Base-by-base conservation (phyloP, 352 stramenopile species). In the Globisporangium nunn region DNA sequence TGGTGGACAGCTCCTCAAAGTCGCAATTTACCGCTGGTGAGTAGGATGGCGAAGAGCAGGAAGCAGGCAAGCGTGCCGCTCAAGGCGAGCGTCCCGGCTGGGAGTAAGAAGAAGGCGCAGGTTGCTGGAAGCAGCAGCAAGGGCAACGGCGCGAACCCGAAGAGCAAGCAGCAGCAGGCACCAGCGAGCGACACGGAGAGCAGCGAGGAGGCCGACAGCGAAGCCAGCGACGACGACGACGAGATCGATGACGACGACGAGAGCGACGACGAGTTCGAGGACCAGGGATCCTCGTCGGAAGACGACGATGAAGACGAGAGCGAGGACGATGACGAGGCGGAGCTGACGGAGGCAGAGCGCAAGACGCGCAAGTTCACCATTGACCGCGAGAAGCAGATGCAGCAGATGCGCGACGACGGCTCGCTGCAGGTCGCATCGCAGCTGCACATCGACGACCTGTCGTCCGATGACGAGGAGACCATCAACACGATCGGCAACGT, bases 361-460 rank as follows among this genome's bases (percentile, higher is more conserved):
- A 86, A 93, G 61, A 81, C 76, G n/a, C 81, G 81, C 44, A 69
- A 64, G 52, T 88, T 93, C 52, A 67, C 72, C 2, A 75, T 89
- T 56, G 74, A 88, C 54, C 78, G 81, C 35, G 78, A 92, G 63
- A 72, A 84, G 50, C 77, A 92, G 59, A 56, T 94, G 55, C 81
- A 91, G 54, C 65, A 86, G 57, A 95, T 92, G 83, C 84, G 87
- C 29, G 80, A 88, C 57, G 84, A 95, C 55, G 85, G 85, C 29
- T 89, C 81, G 53, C 71, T 97, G 7, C 71, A 90, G 47, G 50
- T 88, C 31, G 85, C 88, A 17, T 88, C 85, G 50, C 88, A 87
- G 58, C 83, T 99, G 66, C 96, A 99, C 76, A 91, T 98, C 10
- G 97, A 99, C 66, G 96, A 99, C 63, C 70, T 99, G 64, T 99